Percentiles rank a stretch among this genome's conserved stretches.
These are phyloP conservation scores for Sanguinoderma infundibulare DNA, from an alignment of 1,284 basidiomycete genomes.

Conservation along the genomic window DNA sequence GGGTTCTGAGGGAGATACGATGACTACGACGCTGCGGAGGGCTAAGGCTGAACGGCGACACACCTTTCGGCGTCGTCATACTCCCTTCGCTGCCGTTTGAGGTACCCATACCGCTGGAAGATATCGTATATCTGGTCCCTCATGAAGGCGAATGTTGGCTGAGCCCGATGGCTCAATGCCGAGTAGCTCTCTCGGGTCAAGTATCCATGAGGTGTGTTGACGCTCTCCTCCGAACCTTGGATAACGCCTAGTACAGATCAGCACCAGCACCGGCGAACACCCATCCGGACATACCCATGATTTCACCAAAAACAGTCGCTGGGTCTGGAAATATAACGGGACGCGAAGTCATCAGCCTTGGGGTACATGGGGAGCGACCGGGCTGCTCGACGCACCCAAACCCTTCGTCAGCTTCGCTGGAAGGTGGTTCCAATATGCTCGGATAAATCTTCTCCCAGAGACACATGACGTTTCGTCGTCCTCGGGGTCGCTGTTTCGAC, in stretches of 20 bases:
- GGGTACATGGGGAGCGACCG: neutral
- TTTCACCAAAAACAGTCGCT: conserved; percentile 67
- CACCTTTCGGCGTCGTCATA: conserved; percentile 68
- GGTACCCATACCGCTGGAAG: conserved; percentile 56
- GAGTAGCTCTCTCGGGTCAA: conserved; percentile 51
- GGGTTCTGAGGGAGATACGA: neutral
- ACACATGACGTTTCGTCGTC: conserved; percentile 37
- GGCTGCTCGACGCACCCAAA: conserved; percentile 45
- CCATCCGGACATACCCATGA: conserved; percentile 51
- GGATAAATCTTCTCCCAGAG: conserved; percentile 54
- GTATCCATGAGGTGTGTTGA: conserved; percentile 40
- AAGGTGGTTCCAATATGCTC: conserved; percentile 67
- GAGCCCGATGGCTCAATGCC: conserved; percentile 49
- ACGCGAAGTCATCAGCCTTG: neutral
- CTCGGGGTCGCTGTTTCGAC: conserved; percentile 10
- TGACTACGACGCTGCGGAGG: neutral
- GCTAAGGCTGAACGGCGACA: conserved; percentile 1
- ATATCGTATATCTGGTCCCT: conserved; percentile 55
- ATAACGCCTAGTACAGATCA: conserved; percentile 54
- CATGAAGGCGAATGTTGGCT: conserved; percentile 56
- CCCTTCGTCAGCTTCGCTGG: conserved; percentile 55
- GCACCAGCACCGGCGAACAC: neutral
- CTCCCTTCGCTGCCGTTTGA: conserved; percentile 48
- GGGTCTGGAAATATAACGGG: conserved; percentile 47
- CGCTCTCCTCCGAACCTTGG: conserved; percentile 61